These are phyloP conservation scores for Lasiosphaeria miniovina DNA, from an alignment of 495 filamentous ascomycete genomes.

Conservation along the genomic window DNA sequence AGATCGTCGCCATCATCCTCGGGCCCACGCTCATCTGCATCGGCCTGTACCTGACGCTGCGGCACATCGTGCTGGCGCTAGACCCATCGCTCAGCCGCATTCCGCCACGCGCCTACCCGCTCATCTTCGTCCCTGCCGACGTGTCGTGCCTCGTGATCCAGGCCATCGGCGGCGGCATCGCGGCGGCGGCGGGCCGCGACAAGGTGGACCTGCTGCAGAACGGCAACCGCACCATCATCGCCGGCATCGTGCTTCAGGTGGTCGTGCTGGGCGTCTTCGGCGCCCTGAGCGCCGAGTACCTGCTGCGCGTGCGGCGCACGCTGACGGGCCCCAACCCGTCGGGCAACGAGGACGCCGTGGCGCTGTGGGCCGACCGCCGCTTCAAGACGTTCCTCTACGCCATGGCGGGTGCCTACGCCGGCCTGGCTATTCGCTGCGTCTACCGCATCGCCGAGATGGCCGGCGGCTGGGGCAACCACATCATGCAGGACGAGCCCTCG, in stretches of 20 bases:
- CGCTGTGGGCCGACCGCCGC: conserved; percentile 32
- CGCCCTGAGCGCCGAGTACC: conserved; percentile 45
- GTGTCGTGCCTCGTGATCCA: conserved; percentile 62
- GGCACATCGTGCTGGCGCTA: conserved; percentile 55
- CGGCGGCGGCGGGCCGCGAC: conserved; percentile 46
- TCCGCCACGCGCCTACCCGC: conserved; percentile 59
- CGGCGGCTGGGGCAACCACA: conserved; percentile 62
- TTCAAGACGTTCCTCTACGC: conserved; percentile 54
- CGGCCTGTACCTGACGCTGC: conserved; percentile 64
- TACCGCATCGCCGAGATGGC: conserved; percentile 69
- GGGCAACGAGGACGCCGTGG: conserved; percentile 9
- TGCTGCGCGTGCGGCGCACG: conserved; percentile 34
- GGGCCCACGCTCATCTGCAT: conserved; percentile 64
- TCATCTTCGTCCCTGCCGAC: conserved; percentile 64
- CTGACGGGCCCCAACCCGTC: conserved; percentile 35
- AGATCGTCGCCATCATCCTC: conserved; percentile 66
- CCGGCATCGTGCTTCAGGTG: conserved; percentile 69
- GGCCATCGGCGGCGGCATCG: conserved; percentile 63
- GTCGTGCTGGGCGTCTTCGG: conserved; percentile 59
- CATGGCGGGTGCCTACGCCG: conserved; percentile 54
- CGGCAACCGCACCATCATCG: conserved; percentile 66
- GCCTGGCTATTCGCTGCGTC: conserved; percentile 63
- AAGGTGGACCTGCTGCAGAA: conserved; percentile 31
- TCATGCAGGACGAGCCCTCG: conserved; percentile 64
- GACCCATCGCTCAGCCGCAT: conserved; percentile 52